Evolutionary conservation across 2,329 filamentous ascomycete genomes (phyloP).

Genomic region (Hysterium pulicare): DNA sequence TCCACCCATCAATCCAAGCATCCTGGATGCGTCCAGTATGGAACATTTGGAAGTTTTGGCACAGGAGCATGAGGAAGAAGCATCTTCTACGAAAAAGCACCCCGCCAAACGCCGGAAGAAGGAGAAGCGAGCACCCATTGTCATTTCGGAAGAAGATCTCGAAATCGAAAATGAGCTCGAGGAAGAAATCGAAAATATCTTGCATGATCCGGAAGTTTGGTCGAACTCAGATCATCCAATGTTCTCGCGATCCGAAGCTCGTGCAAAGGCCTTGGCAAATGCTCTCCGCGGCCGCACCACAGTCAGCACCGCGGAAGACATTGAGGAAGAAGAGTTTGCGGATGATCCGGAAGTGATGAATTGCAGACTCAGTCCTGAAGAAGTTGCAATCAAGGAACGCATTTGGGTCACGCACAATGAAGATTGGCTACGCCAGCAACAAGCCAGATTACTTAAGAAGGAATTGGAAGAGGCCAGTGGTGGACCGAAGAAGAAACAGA

Average conservation of each 20-base stretch:
- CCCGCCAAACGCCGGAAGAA: slow-evolving; percentile 29
- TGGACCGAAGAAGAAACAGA: slow-evolving; percentile 47
- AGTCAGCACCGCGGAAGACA: slow-evolving; percentile 48
- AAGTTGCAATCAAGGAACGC: slow-evolving; percentile 78
- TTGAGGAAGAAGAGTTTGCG: slow-evolving; percentile 79
- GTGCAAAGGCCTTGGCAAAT: slow-evolving; percentile 26
- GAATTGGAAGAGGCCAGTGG: slow-evolving; percentile 52
- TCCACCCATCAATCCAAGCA: slow-evolving; percentile 17
- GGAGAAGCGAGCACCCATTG: slow-evolving; percentile 23
- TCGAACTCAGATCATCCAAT: slow-evolving; percentile 25
- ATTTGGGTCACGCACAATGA: slow-evolving; percentile 96
- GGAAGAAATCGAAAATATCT: slow-evolving; percentile 39
- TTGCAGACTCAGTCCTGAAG: slow-evolving; percentile 69
- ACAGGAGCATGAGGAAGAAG: slow-evolving; percentile 2
- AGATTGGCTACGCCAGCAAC: slow-evolving; percentile 87
- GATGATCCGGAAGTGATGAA: slow-evolving; percentile 84
- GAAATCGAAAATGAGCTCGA: slow-evolving; percentile 47
- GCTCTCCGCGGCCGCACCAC: slow-evolving; percentile 23
- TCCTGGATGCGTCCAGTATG: slow-evolving; percentile 7
- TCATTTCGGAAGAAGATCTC: slow-evolving; percentile 45
- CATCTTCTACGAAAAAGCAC: neutral
- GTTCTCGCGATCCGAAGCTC: slow-evolving; percentile 22
- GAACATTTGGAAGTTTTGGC: slow-evolving; percentile 7
- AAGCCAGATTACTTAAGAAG: slow-evolving; percentile 74
- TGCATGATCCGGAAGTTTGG: slow-evolving; percentile 22